Conservation (phyloP, 805 yeast genomes). For the Nakazawaea peltata region DNA sequence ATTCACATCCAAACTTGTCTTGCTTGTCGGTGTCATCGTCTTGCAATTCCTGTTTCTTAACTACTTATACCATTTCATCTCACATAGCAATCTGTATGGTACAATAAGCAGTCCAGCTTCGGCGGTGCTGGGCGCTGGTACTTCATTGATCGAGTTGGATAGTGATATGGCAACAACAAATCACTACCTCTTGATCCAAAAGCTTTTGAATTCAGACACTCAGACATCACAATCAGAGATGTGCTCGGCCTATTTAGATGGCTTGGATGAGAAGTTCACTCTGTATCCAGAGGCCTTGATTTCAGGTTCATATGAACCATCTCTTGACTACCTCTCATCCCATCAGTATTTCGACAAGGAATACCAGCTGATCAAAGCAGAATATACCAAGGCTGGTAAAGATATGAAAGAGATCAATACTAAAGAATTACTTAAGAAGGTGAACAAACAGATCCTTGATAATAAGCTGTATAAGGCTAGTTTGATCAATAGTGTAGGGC, state of each 20-base stretch:
- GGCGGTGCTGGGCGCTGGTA: too few relatives aligned
- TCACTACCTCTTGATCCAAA: not conserved
- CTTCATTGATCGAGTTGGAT: not conserved
- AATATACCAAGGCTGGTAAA: constrained; percentile 13
- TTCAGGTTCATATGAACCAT: constrained; percentile 6
- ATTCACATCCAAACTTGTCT: not conserved
- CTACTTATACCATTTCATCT: constrained; percentile 1
- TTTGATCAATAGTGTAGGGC: constrained; percentile 2
- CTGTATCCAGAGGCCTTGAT: too few relatives aligned
- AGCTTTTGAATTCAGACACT: constrained; percentile 8
- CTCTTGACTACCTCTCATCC: constrained; percentile 17
- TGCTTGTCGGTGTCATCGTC: not conserved
- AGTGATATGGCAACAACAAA: not conserved
- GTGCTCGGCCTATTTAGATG: constrained; percentile 16
- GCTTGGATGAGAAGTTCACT: constrained; percentile 6
- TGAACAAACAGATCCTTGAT: constrained; percentile 10
- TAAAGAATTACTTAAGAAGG: constrained; percentile 11
- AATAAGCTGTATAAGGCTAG: constrained; percentile 14
- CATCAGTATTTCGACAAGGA: constrained; percentile 21
- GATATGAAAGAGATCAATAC: constrained; percentile 12
- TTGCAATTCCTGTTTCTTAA: constrained; percentile 2
- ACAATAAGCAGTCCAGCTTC: too few relatives aligned
- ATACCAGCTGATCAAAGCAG: constrained; percentile 11
- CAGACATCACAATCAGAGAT: constrained; percentile 1
- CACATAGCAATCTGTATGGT: too few relatives aligned